Evolutionary conservation across 2,329 filamentous ascomycete genomes (phyloP).

Genomic region (Penicillium psychrosexuale): DNA sequence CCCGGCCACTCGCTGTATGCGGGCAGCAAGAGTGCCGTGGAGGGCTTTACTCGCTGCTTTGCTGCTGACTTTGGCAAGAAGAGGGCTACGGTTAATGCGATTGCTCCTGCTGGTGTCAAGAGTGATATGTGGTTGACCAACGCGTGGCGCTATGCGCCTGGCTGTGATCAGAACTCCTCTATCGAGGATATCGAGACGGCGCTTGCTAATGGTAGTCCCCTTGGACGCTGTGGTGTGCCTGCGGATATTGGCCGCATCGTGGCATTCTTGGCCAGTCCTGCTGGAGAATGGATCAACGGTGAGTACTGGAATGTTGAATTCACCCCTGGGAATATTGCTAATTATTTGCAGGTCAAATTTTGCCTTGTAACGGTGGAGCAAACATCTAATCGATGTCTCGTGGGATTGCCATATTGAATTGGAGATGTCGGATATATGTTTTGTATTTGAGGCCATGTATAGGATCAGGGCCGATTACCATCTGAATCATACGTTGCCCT

Average conservation of each 20-base stretch:
- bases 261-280: slow-evolving; percentile 54
- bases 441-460: neutral
- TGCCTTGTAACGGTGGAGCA: slow-evolving; percentile 24
- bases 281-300: slow-evolving; percentile 66
- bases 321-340: neutral
- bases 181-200: slow-evolving; percentile 55
- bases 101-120: slow-evolving; percentile 28
- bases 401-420: neutral
- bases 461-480: neutral
- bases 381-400: slow-evolving; percentile 19
- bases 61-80: slow-evolving; percentile 67
- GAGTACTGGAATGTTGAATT: slow-evolving; percentile 23
- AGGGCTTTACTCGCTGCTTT: slow-evolving; percentile 72
- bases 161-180: slow-evolving; percentile 39
- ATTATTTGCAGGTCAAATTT: slow-evolving; percentile 20
- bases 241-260: slow-evolving; percentile 59
- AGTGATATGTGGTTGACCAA: slow-evolving; percentile 71
- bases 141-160: slow-evolving; percentile 63
- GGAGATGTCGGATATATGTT: neutral
- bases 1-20: slow-evolving; percentile 72
- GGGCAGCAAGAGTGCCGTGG: slow-evolving; percentile 71
- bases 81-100: slow-evolving; percentile 28
- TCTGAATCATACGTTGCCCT: neutral
- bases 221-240: slow-evolving; percentile 57
- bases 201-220: slow-evolving; percentile 57